Evolutionary conservation across 495 filamentous ascomycete species (phyloP), one percentile per base, ranked within the genome.

Genomic region (Hypomontagnella monticulosa): DNA sequence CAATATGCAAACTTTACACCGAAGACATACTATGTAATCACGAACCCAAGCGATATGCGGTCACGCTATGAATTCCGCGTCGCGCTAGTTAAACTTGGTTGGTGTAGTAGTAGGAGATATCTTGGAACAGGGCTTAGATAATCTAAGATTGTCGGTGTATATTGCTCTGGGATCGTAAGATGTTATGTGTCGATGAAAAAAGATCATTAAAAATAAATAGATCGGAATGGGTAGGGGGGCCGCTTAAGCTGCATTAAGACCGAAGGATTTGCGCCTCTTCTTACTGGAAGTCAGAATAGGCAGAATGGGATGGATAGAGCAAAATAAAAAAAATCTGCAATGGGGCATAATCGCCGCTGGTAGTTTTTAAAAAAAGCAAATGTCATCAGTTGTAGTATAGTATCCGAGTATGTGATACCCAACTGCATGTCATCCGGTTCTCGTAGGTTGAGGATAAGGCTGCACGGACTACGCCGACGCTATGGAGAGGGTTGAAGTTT

Each of bases 381-480:
- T 42, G 12, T 23, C 27, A 11, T 34, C 16, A 7, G 15, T 57
- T 42, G 36, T 4, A 62, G 42, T 67, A 48, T 44, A 51, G 54
- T 36, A 67, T 40, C 53, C 54, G 54, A 20, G 34, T 57, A 58
- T 37, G 37, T 56, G 37, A 56, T 54, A 54, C 48, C 23, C 20
- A 20, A 49, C 33, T 67, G 54, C 54, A 67, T 67, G 58, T 58
- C 47, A 63, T 63, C 52, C 37, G 32, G 23, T 42, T 15, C 32
- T 32, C 47, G 53, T 61, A 27, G 41, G 16, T 58, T 54, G 27
- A 27, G 53, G 34, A 40, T 37, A 18, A 67, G 42, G 64, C 53
- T 63, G 48, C 47, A 33, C 54, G 64, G 53, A 58, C 38, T 58
- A 57, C 58, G 41, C 63, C 63, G 57, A 67, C 19, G 10, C 12